phyloP scores from a whole-genome alignment of 352 stramenopile genomes.

The Bremia lactucae region DNA sequence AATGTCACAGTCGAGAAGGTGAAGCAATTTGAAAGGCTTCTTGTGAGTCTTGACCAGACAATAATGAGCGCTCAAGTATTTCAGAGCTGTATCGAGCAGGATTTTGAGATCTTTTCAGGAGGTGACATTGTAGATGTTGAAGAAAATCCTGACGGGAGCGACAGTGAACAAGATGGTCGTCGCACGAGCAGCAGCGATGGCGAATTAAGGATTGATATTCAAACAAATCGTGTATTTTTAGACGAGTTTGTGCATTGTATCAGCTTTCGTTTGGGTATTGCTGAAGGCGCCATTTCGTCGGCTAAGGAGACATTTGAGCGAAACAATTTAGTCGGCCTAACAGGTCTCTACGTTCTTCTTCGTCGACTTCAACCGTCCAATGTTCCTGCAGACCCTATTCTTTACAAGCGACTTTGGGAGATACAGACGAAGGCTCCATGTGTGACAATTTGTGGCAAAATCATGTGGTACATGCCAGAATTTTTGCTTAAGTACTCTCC shows the following conservation, averaged over 20 bases:
- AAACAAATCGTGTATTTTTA: slow-evolving; percentile 75
- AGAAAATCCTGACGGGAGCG: slow-evolving; percentile 46
- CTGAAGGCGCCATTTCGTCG: slow-evolving; percentile 69
- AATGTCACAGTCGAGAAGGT: slow-evolving; percentile 77
- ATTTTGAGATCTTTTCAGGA: slow-evolving; percentile 77
- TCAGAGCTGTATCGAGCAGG: slow-evolving; percentile 80
- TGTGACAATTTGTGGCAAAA: slow-evolving; percentile 76
- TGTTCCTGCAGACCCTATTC: slow-evolving; percentile 68
- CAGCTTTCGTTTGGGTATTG: slow-evolving; percentile 48
- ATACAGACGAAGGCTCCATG: slow-evolving; percentile 72
- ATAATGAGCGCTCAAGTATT: slow-evolving; percentile 86
- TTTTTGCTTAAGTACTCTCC: slow-evolving; percentile 80
- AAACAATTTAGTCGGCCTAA: slow-evolving; percentile 77
- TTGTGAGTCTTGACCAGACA: slow-evolving; percentile 82
- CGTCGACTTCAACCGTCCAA: slow-evolving; percentile 73
- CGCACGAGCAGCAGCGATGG: slow-evolving; percentile 51
- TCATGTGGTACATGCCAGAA: slow-evolving; percentile 78
- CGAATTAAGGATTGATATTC: slow-evolving; percentile 74
- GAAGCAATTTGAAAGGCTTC: slow-evolving; percentile 75
- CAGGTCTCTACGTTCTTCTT: slow-evolving; percentile 87
- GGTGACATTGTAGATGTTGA: slow-evolving; percentile 50
- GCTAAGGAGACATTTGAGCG: slow-evolving; percentile 83
- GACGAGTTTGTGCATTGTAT: slow-evolving; percentile 83
- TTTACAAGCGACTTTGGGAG: slow-evolving; percentile 89
- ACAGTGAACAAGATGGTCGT: slow-evolving; percentile 29